Base-by-base conservation (phyloP, 2,329 filamentous ascomycete species). In the Aspergillus aculeatinus region DNA sequence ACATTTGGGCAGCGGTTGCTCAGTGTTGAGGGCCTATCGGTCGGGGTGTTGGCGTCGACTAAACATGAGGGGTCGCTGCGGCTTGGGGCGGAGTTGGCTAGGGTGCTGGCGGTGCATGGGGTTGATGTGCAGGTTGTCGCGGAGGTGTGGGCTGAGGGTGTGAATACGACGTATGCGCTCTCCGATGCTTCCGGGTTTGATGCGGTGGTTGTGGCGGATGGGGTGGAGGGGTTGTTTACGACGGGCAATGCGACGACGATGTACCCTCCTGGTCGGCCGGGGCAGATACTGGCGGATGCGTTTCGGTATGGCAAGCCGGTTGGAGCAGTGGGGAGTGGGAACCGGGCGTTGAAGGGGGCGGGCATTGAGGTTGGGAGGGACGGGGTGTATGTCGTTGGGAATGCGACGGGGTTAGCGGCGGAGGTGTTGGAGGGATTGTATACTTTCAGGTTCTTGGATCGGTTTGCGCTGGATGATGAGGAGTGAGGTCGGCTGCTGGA, bases 271-370 rank as follows among this genome's bases (percentile, higher is more conserved):
- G 85, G 85, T 1, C 80, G 87, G 1, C 89, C 89, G 0, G 73
- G 81, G 2, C 82, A 89, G 76, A 87, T 91, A 54, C 70, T 90
- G 19, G 70, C 80, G 12, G 83, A 87, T 68, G 84, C 81, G 0
- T 91, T 86, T 75, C 77, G 83, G 31, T 91, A 86, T 79, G 88
- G 88, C 3, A 92, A 91, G 80, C 86, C 89, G 0, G 77, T 91
- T 27, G 87, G 80, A 14, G 84, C 83, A 33, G 63, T 90, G 1
- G 87, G 86, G 1, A 71, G 68, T 10, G 74, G 74, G 0, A 75
- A 63, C 19, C 55, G 60, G 27, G 72, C 79, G 2, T 73, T 84
- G 7, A 63, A 70, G 1, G 72, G 70, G 9, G 79, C 79, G 0
- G 81, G 80, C 1, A 81, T 88, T 55, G 67, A 66, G 21, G 54